A percentile compares a stretch with the other conserved stretches of the same genome.
phyloP scores from a whole-genome alignment of 1,284 basidiomycete genomes.

The Phellopilus nigrolimitatus region DNA sequence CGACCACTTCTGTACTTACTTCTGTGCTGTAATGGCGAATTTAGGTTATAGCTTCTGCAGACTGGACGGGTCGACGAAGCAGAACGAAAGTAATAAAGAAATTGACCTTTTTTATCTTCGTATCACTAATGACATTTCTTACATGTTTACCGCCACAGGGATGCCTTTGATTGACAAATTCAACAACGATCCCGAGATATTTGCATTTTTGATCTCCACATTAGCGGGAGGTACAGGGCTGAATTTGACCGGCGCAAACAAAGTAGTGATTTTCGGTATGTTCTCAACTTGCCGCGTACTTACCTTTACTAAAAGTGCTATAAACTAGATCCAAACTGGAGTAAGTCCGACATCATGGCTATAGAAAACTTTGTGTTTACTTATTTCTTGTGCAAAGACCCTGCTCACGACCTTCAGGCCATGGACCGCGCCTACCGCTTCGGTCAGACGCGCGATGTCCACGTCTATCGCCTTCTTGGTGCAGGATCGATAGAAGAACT shows the following conservation, averaged over 20 bases:
- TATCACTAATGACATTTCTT: no score
- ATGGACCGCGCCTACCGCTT: conserved; percentile 89
- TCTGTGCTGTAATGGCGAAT: conserved; percentile 8
- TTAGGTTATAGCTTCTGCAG: conserved; percentile 61
- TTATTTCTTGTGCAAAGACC: conserved; percentile 46
- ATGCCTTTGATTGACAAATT: conserved; percentile 81
- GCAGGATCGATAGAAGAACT: conserved; percentile 84
- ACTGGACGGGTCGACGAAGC: conserved; percentile 69
- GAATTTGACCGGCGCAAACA: conserved; percentile 75
- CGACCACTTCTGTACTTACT: not conserved
- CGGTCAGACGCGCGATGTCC: conserved; percentile 83
- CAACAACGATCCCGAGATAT: conserved; percentile 67
- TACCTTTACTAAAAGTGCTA: not conserved
- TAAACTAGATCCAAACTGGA: conserved; percentile 81
- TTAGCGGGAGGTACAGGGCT: conserved; percentile 73
- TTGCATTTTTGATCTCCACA: conserved; percentile 77
- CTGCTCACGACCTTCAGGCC: conserved; percentile 81
- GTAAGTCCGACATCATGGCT: conserved; percentile 38
- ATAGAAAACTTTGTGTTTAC: not conserved
- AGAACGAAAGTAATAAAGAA: conserved; percentile 50
- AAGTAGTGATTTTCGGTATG: conserved; percentile 81
- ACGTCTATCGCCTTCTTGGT: conserved; percentile 79
- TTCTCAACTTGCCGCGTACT: not conserved
- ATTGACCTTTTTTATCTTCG: conserved; percentile 3
- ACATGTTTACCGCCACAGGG: no score